phyloP scores from a whole-genome alignment of 352 stramenopile species.

The Globisporangium splendens region DNA sequence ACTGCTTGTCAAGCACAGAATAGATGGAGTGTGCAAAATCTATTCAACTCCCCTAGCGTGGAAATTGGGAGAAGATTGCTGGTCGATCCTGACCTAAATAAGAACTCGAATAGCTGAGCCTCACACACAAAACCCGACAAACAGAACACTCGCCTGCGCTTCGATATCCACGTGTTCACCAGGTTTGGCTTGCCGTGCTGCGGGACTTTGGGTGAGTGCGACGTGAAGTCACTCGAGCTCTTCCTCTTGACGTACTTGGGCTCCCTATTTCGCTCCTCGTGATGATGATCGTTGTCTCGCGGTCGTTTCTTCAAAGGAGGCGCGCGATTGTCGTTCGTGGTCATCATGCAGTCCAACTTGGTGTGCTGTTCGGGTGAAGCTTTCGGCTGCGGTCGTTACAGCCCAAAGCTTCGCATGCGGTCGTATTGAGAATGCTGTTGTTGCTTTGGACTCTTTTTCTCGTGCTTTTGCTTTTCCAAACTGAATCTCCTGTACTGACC shows the following conservation, averaged over 20 bases:
- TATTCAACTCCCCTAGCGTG: too few species aligned
- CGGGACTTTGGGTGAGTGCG: background rate
- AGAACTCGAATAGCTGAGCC: too few species aligned
- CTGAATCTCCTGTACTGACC: background rate
- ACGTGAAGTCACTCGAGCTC: slow-evolving; percentile 10
- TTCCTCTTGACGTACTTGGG: slow-evolving; percentile 7
- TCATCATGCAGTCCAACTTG: background rate
- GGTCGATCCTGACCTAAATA: background rate
- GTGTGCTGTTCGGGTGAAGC: background rate
- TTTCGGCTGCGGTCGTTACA: background rate
- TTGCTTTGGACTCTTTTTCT: background rate
- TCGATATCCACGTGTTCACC: slow-evolving; percentile 5
- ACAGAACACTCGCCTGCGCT: background rate
- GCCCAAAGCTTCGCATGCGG: background rate
- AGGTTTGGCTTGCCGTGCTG: slow-evolving; percentile 1
- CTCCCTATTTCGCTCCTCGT: background rate
- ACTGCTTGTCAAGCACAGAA: background rate
- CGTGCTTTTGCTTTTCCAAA: background rate
- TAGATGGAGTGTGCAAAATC: too few species aligned
- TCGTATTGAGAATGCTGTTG: background rate
- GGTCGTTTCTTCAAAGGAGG: background rate
- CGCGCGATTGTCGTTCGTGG: background rate
- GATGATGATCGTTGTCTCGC: background rate
- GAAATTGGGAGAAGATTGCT: background rate
- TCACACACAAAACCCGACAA: background rate